Base-by-base conservation (phyloP, 2,329 filamentous ascomycete genomes). In the Bimuria novae-zelandiae region DNA sequence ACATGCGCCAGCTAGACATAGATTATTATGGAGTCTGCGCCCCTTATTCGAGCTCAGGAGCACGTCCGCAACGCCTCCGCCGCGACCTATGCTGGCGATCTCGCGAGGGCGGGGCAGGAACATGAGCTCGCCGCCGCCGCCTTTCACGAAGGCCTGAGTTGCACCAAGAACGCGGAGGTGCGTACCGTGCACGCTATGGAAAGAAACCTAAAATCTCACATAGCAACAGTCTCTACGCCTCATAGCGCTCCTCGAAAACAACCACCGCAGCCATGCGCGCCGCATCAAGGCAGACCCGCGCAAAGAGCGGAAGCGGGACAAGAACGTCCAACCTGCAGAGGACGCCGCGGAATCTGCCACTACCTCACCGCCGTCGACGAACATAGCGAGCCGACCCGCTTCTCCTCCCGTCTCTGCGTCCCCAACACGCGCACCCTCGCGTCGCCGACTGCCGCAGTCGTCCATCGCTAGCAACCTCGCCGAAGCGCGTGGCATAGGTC, bases 391-490 rank as follows among this genome's bases (percentile, higher is more conserved):
- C 3, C 57, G 66, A 12, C 55, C 67, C 14, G 21, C 59, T 49
- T 60, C 70, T 54, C 51, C 77, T 70, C 62, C 64, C 55, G 50
- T 75, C 64, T 64, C 64, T 56, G 51, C 79, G 67, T 53, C 76
- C 62, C 54, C 71, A 55, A 69, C 54, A 51, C 72, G 59, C 22
- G 60, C 64, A 1, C 59, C 68, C 1, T 69, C 73, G 7, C 71
- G 75, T 58, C 77, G 82, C 51, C 63, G 77, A 69, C 84, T 71
- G 2, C 79, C 84, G 22, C 85, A 90, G 52, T 90, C 90, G 0
- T 95, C 91, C 1, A 95, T 96, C 56, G 91, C 90, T 22, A 96
- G 85, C 75, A 95, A 95, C 66, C 77, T 96, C 37, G 92, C 92
- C 12, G 91, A 90, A 12, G 91, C 91, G 27, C 83, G 92, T 59